Evolutionary conservation across 495 filamentous ascomycete species (phyloP).

Genomic region (Penicillium herquei): DNA sequence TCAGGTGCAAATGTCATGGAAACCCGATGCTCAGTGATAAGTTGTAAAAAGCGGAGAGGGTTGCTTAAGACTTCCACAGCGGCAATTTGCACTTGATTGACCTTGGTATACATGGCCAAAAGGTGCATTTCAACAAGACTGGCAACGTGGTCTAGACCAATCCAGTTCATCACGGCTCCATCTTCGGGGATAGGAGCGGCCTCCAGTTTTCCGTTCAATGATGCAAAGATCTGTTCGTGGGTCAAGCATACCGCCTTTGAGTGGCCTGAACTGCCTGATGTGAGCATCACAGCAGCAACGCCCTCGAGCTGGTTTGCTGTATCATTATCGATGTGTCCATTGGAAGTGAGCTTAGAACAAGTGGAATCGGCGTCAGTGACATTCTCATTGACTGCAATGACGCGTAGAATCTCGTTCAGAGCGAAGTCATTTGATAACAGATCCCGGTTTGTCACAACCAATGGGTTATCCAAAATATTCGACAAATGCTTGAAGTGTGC

Average conservation of each 20-base stretch:
- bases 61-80: constrained; percentile 38
- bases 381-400: neutral
- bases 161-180: constrained; percentile 49
- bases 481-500: neutral
- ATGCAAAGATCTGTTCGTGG: constrained; percentile 45
- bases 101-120: constrained; percentile 36
- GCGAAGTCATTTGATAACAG: neutral
- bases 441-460: neutral
- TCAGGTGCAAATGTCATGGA: constrained; percentile 54
- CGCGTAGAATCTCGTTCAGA: neutral
- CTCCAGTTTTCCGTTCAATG: constrained; percentile 43
- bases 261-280: constrained; percentile 56
- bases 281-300: constrained; percentile 46
- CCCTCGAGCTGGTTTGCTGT: neutral
- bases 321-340: neutral
- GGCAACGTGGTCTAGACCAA: constrained; percentile 55
- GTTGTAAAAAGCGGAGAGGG: constrained; percentile 41
- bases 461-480: neutral
- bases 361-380: neutral
- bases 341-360: no score
- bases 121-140: constrained; percentile 51
- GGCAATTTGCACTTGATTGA: constrained; percentile 47
- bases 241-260: constrained; percentile 52
- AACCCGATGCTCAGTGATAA: constrained; percentile 42
- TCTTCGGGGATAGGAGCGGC: constrained; percentile 1